Evolutionary conservation across 2,329 filamentous ascomycete genomes (phyloP), one percentile per base, ranked within the genome.

Genomic region (Colletotrichum incanum): DNA sequence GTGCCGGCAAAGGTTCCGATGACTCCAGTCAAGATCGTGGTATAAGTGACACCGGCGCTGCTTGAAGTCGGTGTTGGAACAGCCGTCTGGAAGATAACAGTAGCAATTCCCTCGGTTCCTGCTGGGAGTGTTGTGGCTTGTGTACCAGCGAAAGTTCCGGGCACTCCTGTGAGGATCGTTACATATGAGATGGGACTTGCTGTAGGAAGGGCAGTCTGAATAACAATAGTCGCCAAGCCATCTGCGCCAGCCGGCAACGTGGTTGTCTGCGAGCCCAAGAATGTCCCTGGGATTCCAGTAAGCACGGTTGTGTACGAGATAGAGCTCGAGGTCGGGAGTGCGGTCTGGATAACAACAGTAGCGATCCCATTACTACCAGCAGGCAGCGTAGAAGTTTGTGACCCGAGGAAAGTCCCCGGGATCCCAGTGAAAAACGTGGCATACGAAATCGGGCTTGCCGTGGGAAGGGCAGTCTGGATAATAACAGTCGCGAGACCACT

Each of bases 171-270:
- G 26, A 70, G 31, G 12, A 70, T 26, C 2, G 56, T 60, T 18
- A 60, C 11, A 41, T 60, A 60, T 6, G 56, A 60, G 18, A 34
- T 43, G 18, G 56, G 37, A 14, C 20, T 28, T 7, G 43, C 56
- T n/a, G 56, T 60, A 7, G 58, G 56, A 18, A 67, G 20, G 9
- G 65, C 56, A n/a, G 56, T 63, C 49, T 67, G 65, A 20, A 52
- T 20, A 28, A 52, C 14, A 28, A 52, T 26, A 5, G 49, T 52
- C 18, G 49, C 49, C 26, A 52, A 14, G 11, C 49, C 49, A 52
- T 52, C 49, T 16, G 14, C 14, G 16, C 26, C 49, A 52, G 49
- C 49, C 2, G 49, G 49, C 4, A 52, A 3, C 3, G 49, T 52
- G 16, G 49, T 52, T 9, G 49, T 52, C 14, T 52, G 49, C 9